A percentile compares a stretch with the other conserved stretches of the same genome.
phyloP scores from a whole-genome alignment of 345 rosid genomes.

The Trapa incisa region DNA sequence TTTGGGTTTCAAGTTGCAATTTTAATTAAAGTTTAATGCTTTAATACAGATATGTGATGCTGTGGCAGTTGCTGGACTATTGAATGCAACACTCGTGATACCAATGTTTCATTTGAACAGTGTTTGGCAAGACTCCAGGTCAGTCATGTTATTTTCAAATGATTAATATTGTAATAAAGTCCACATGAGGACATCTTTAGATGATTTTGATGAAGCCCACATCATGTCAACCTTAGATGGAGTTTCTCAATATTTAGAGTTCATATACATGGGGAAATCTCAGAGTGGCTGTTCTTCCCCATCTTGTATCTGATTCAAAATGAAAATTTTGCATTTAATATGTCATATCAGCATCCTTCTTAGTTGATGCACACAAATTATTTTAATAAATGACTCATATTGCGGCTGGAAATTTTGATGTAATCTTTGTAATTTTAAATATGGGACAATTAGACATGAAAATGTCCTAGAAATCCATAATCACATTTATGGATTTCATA shows the following conservation, averaged over 20 bases:
- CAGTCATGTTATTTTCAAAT: constrained; percentile 12
- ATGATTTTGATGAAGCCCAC: background rate
- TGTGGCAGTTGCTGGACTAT: constrained; percentile 92
- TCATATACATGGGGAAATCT: background rate
- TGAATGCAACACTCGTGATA: constrained; percentile 91
- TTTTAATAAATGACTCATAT: background rate
- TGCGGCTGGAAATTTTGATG: background rate
- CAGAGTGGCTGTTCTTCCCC: background rate
- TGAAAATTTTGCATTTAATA: background rate
- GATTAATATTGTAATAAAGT: background rate
- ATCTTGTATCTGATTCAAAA: background rate
- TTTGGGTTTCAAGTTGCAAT: background rate
- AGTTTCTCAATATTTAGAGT: background rate
- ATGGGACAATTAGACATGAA: background rate
- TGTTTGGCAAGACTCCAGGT: constrained; percentile 99
- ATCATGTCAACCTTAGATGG: background rate
- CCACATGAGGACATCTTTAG: background rate
- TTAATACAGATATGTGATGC: constrained; percentile 77
- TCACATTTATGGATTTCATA: background rate
- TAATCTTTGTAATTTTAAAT: background rate
- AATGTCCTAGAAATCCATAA: background rate
- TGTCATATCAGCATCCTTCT: background rate
- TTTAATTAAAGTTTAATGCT: background rate
- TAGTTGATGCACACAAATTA: background rate
- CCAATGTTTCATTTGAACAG: constrained; percentile 93